Evolutionary conservation across 805 yeast species (phyloP).

Genomic region (Zygosaccharomyces gambellarensis): DNA sequence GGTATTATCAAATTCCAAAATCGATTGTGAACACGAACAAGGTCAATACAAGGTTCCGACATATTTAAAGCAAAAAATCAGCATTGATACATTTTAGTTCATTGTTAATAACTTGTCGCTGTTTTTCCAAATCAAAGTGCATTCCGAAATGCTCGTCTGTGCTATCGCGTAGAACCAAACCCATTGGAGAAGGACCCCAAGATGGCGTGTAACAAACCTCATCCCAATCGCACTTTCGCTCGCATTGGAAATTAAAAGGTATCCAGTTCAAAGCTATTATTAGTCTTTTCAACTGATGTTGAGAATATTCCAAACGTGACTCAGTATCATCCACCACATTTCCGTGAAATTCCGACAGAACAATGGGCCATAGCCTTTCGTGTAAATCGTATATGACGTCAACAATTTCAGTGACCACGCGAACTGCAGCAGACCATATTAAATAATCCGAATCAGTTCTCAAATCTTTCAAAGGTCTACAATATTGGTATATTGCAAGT

Average conservation of each 20-base stretch:
- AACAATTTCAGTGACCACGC: constrained; percentile 39
- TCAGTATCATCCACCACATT: constrained; percentile 16
- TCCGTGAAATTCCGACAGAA: constrained; percentile 8
- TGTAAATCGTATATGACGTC: constrained; percentile 37
- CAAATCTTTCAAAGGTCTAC: constrained; percentile 40
- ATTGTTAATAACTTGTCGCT: constrained; percentile 19
- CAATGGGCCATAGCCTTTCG: constrained; percentile 28
- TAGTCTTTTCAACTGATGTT: constrained; percentile 16
- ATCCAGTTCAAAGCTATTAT: constrained; percentile 39
- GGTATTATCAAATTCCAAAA: too few species aligned
- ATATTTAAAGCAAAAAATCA: background rate
- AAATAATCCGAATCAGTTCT: constrained; percentile 40
- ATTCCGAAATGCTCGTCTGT: constrained; percentile 13
- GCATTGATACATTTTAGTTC: constrained; percentile 20
- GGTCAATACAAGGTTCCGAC: too few species aligned
- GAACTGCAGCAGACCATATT: constrained; percentile 46
- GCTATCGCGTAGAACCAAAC: constrained; percentile 34
- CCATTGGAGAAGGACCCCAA: constrained; percentile 56
- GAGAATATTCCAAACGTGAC: constrained; percentile 12
- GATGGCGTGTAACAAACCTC: constrained; percentile 55
- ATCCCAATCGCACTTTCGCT: constrained; percentile 39
- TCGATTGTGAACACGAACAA: too few species aligned
- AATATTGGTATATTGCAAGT: constrained; percentile 44
- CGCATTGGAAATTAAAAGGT: constrained; percentile 40
- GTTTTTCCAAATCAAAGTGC: constrained; percentile 17